phyloP scores from a whole-genome alignment of 2,329 filamentous ascomycete species.

The Parastagonospora nodorum region DNA sequence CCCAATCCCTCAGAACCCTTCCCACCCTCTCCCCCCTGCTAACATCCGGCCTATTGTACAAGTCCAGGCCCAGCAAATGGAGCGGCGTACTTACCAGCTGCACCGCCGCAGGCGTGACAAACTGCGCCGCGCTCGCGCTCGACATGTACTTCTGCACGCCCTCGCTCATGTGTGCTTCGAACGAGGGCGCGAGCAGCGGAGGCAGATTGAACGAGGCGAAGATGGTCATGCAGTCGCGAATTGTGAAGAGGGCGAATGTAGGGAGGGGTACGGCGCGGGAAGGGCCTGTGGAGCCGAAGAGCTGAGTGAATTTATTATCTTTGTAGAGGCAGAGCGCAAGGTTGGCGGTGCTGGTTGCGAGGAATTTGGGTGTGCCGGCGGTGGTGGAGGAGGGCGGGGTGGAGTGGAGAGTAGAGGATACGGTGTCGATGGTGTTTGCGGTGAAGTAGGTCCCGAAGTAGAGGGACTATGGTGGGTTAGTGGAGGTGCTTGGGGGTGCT shows the following conservation, averaged over 20 bases:
- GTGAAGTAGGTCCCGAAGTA: conserved; percentile 91
- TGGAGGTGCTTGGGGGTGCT: background rate
- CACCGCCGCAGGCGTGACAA: conserved; percentile 76
- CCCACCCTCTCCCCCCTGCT: conserved; percentile 62
- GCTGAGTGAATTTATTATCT: conserved; percentile 80
- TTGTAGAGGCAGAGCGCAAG: conserved; percentile 88
- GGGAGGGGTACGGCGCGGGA: conserved; percentile 65
- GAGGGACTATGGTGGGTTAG: conserved; percentile 54
- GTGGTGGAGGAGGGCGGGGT: conserved; percentile 67
- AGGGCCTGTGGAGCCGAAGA: conserved; percentile 68
- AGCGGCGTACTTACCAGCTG: conserved; percentile 82
- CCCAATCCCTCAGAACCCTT: conserved; percentile 76
- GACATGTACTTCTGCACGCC: conserved; percentile 59
- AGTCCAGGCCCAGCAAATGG: conserved; percentile 81
- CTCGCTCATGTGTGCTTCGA: conserved; percentile 53
- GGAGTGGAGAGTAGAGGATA: conserved; percentile 65
- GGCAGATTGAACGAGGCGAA: conserved; percentile 93
- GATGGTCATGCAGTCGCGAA: conserved; percentile 85
- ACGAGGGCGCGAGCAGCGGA: conserved; percentile 71
- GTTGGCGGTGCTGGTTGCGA: conserved; percentile 79
- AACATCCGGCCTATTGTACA: conserved; percentile 73
- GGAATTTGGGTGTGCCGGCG: conserved; percentile 78
- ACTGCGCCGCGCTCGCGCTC: conserved; percentile 67
- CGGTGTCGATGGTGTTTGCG: conserved; percentile 85
- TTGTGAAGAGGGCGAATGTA: conserved; percentile 78